Conservation (phyloP, 495 filamentous ascomycete species). For the Wilcoxina mikolae region DNA sequence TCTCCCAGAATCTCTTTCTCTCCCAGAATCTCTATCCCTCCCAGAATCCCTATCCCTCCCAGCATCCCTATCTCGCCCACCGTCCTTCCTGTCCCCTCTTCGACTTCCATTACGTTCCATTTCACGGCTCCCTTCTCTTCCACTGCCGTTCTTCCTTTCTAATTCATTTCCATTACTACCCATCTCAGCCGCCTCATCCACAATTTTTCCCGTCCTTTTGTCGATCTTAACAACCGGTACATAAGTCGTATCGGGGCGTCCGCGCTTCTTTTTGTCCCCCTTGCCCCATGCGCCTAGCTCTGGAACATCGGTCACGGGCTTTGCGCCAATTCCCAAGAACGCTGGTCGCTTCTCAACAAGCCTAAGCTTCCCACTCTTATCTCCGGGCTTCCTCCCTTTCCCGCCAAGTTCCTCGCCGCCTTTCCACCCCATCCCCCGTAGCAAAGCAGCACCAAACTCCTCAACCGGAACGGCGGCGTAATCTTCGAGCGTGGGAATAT, state of each 20-base stretch:
- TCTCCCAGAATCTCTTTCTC: constrained; percentile 7
- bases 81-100: constrained; percentile 27
- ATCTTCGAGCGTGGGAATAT: constrained; percentile 60
- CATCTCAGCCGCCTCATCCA: constrained; percentile 36
- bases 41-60: constrained; percentile 1
- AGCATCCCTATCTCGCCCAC: constrained; percentile 3
- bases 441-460: constrained; percentile 75
- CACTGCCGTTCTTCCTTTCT: constrained; percentile 34
- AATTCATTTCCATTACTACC: constrained; percentile 35
- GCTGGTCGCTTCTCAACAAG: constrained; percentile 55
- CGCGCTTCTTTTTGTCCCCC: constrained; percentile 44
- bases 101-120: constrained; percentile 20
- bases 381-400: constrained; percentile 33
- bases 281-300: constrained; percentile 60
- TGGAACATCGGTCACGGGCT: constrained; percentile 34
- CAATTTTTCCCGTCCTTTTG: constrained; percentile 48
- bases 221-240: constrained; percentile 53
- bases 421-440: constrained; percentile 89
- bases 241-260: constrained; percentile 40
- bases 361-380: constrained; percentile 35
- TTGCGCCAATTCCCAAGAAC: constrained; percentile 73
- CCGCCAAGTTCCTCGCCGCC: constrained; percentile 60
- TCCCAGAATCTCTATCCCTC: neutral
- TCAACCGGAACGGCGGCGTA: constrained; percentile 84
- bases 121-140: constrained; percentile 30